These are phyloP conservation scores for Cystobasidium ongulense DNA, from an alignment of 768 basidiomycete species.

Conservation along the genomic window DNA sequence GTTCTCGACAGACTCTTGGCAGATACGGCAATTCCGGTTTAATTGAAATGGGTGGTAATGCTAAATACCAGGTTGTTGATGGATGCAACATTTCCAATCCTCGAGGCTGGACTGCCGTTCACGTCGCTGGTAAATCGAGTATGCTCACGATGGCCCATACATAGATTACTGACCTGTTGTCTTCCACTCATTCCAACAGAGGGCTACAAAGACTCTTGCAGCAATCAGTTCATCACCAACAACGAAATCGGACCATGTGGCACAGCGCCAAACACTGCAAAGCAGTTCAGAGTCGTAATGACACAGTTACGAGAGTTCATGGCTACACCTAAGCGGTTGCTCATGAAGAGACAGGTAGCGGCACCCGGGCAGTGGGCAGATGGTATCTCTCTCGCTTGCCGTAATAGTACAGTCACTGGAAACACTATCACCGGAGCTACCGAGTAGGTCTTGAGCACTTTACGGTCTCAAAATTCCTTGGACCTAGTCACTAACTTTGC, in stretches of 20 bases:
- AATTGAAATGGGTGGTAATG: slow-evolving; percentile 39
- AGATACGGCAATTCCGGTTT: slow-evolving; percentile 27
- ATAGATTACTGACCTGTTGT: background rate
- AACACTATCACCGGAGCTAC: slow-evolving; percentile 43
- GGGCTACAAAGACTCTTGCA: slow-evolving; percentile 33
- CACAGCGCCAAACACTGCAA: slow-evolving; percentile 32
- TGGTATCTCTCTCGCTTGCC: slow-evolving; percentile 42
- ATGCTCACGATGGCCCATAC: background rate
- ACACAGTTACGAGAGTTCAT: background rate
- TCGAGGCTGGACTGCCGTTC: slow-evolving; percentile 41
- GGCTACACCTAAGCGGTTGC: background rate
- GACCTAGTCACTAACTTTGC: background rate
- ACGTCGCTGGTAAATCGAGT: slow-evolving; percentile 32
- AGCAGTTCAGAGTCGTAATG: slow-evolving; percentile 32
- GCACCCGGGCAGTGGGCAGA: slow-evolving; percentile 40
- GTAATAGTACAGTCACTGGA: slow-evolving; percentile 35
- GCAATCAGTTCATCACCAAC: slow-evolving; percentile 35
- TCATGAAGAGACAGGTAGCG: background rate
- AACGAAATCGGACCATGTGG: slow-evolving; percentile 40
- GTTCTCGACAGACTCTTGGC: slow-evolving; percentile 34
- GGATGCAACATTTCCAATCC: slow-evolving; percentile 39
- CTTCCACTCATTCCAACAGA: slow-evolving; percentile 17
- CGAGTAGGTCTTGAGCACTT: too few species aligned
- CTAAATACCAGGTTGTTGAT: slow-evolving; percentile 33
- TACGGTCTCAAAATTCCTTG: too few species aligned